Evolutionary conservation across 345 rosid genomes (phyloP), one percentile per base, ranked within the genome.

Genomic region (Conringia planisiliqua): DNA sequence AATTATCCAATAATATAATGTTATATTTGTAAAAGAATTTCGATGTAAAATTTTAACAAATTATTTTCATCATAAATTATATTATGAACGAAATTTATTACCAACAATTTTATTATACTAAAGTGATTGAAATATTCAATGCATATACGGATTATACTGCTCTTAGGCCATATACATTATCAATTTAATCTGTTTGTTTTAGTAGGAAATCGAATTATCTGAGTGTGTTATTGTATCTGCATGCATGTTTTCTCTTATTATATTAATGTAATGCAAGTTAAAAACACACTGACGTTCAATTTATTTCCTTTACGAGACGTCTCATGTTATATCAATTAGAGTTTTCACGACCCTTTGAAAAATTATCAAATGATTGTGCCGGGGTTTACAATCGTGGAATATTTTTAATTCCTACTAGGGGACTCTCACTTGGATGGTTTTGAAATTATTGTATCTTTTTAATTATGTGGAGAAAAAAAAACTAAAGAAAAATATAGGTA

Each of bases 401-500:
- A 73, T 33, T 56, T 39, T 33, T n/a, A n/a, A n/a, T n/a, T 26
- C 42, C 30, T 20, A 43, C 38, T 42, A 63, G 20, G 57, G 27
- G 32, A 64, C 39, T 44, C 56, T 62, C 62, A 13, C 63, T 66
- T 74, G 40, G 57, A 52, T 68, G 54, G 56, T 68, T 39, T 68
- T 20, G 30, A 61, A 52, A 32, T 52, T 7, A 22, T 68, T 62
- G 42, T 39, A 75, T 48, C 3, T 7, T 74, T 47, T 52, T 5
- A n/a, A n/a, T n/a, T n/a, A 7, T 8, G 39, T 6, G 27, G 14
- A 50, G 32, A 17, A 51, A 52, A 52, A 4, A 36, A 8, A 36
- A 13, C 14, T 52, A 4, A 62, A 20, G 14, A 61, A 29, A 32
- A 66, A 5, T 42, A 54, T 62, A 76, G 75, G 79, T 76, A 76